Conservation (phyloP, 140 eudicot genomes). For the Cichorium intybus region DNA sequence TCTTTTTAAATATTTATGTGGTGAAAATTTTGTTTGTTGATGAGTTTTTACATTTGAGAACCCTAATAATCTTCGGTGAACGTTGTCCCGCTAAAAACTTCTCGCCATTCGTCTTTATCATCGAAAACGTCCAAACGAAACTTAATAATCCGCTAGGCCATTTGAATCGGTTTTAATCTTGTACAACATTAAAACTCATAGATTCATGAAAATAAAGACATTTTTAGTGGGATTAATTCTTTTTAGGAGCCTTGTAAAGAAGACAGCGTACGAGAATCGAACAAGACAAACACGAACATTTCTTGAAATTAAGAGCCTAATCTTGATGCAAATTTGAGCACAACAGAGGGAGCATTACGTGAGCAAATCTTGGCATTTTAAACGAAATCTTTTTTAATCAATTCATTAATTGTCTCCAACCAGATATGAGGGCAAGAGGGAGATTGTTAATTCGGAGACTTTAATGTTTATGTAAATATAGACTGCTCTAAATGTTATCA, state of each 20-base stretch:
- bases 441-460: too few relatives aligned
- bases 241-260: constrained; percentile 75
- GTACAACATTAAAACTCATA: constrained; percentile 52
- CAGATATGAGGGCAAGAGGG: too few relatives aligned
- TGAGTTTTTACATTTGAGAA: constrained; percentile 50
- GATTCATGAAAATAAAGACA: constrained; percentile 42
- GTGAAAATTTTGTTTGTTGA: neutral
- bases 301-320: too few relatives aligned
- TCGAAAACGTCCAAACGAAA: constrained; percentile 60
- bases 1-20: neutral
- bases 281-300: too few relatives aligned
- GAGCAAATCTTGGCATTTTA: too few relatives aligned
- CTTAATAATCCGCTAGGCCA: constrained; percentile 72
- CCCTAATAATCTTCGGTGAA: constrained; percentile 55
- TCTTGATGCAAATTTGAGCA: too few relatives aligned
- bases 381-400: too few relatives aligned
- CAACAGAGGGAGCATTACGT: too few relatives aligned
- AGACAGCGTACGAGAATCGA: constrained; percentile 47
- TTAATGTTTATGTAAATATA: too few relatives aligned
- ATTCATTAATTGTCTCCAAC: too few relatives aligned
- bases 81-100: constrained; percentile 66
- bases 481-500: too few relatives aligned
- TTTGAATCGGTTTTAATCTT: constrained; percentile 78
- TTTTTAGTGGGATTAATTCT: constrained; percentile 43
- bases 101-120: constrained; percentile 50